phyloP scores from a whole-genome alignment of 257 asterid species.

The Agastache rugosa region DNA sequence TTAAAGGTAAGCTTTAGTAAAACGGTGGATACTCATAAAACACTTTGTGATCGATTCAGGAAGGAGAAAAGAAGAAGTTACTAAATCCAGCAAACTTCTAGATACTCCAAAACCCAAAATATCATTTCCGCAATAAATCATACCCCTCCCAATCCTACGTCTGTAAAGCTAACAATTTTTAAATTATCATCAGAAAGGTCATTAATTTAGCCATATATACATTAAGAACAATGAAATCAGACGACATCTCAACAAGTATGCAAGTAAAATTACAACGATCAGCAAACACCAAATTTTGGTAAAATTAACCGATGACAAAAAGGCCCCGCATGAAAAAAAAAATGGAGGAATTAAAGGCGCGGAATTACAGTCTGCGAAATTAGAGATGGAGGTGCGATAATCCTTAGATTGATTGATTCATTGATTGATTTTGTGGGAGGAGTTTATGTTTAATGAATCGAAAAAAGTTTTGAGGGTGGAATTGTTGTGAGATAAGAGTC shows the following conservation, averaged over 20 bases:
- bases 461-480: neutral
- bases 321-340: neutral
- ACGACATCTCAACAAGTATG: neutral
- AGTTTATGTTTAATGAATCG: neutral
- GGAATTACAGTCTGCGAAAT: slow-evolving; percentile 29
- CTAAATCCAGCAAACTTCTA: neutral
- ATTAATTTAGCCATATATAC: neutral
- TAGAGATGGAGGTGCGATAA: slow-evolving; percentile 27
- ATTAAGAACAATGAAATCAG: neutral
- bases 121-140: neutral
- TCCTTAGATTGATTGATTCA: slow-evolving; percentile 25
- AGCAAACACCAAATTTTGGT: neutral
- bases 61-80: neutral
- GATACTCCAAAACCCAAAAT: neutral
- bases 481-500: slow-evolving; percentile 7
- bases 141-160: slow-evolving; percentile 2
- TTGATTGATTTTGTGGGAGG: neutral
- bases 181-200: neutral
- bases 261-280: neutral
- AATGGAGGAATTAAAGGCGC: slow-evolving; percentile 15
- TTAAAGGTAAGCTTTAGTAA: neutral
- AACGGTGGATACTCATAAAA: neutral
- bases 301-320: neutral
- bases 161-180: neutral
- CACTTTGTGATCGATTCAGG: neutral